Percentiles rank a stretch among this genome's conserved stretches.
Conservation (phyloP, 495 filamentous ascomycete genomes). For the Penicillium subrubescens region DNA sequence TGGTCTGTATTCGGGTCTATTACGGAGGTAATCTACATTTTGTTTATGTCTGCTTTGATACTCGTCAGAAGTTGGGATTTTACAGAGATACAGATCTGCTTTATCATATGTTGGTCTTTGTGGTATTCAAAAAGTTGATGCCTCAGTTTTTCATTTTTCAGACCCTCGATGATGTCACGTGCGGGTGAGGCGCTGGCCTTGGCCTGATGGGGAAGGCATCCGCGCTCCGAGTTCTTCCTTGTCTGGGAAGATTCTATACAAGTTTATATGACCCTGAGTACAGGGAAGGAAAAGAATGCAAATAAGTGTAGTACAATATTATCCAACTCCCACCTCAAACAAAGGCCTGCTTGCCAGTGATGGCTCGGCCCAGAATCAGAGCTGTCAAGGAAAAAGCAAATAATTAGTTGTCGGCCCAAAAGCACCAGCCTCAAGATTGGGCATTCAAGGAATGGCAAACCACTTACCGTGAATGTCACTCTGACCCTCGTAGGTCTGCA, state of each 20-base stretch:
- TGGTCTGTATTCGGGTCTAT: background rate
- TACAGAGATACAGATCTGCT: background rate
- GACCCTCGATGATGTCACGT: conserved; percentile 40
- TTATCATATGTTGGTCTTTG: background rate
- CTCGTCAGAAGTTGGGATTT: background rate
- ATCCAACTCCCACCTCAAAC: conserved; percentile 37
- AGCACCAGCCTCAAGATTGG: background rate
- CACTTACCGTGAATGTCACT: conserved; percentile 91
- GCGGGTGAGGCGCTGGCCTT: conserved; percentile 27
- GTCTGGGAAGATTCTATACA: conserved; percentile 8
- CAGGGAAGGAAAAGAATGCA: conserved; percentile 1
- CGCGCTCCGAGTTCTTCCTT: conserved; percentile 10
- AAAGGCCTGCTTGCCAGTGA: conserved; percentile 72
- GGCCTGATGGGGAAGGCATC: conserved; percentile 22
- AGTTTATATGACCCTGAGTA: conserved; percentile 3
- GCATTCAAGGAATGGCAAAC: background rate
- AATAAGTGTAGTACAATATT: background rate
- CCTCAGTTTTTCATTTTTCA: conserved; percentile 1
- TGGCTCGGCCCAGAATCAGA: conserved; percentile 69
- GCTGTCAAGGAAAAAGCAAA: conserved; percentile 37
- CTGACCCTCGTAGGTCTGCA: conserved; percentile 96
- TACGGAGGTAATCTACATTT: background rate
- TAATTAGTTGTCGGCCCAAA: conserved; percentile 15
- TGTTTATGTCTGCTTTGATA: background rate
- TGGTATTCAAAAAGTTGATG: background rate